Base-by-base conservation (phyloP, 768 basidiomycete genomes). In the Neoboletus magnificus region DNA sequence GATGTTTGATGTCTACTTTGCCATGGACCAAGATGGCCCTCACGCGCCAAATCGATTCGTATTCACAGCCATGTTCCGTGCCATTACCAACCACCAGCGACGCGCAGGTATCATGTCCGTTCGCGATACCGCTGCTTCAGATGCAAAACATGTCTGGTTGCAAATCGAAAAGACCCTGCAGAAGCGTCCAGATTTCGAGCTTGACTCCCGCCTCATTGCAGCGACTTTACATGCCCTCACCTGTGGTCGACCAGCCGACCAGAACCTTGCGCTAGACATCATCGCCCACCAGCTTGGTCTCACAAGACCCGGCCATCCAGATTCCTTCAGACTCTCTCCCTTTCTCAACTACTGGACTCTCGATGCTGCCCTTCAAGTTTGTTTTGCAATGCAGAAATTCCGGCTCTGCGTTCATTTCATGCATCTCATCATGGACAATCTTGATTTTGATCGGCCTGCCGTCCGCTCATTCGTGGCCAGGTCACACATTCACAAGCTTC, bases 1-100 rank as follows among this genome's bases (percentile, higher is more conserved):
- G 54, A 79, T 91, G 16, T 89, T 90, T 60, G 88, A 91, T 56
- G 82, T 92, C 47, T 92, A 84, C 71, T 82, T 88, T 59, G 76
- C 77, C 15, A 70, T 93, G 67, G 83, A 85, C 52, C 64, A 77
- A n/a, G 77, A 82, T 4, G 89, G 88, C 9, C 81, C 79, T 4
- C 64, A 84, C n/a, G 75, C 82, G 0, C 82, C 90, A 5, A 76
- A 85, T 60, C 76, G 77, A 48, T 76, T 78, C 59, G 74, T 88
- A 23, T 91, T 81, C 68, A 82, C 86, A 9, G 79, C 81, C 46
- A 81, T 93, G 73, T 80, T 93, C 63, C 76, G 77, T 42, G 81
- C 82, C 45, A 66, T 68, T 63, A 77, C 50, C 62, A 58, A 52
- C 32, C 52, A 59, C 43, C 64, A 57, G 55, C 56, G 60, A 47